Base-by-base conservation (phyloP, 495 filamentous ascomycete species). In the Saxispiralis lemnorum region DNA sequence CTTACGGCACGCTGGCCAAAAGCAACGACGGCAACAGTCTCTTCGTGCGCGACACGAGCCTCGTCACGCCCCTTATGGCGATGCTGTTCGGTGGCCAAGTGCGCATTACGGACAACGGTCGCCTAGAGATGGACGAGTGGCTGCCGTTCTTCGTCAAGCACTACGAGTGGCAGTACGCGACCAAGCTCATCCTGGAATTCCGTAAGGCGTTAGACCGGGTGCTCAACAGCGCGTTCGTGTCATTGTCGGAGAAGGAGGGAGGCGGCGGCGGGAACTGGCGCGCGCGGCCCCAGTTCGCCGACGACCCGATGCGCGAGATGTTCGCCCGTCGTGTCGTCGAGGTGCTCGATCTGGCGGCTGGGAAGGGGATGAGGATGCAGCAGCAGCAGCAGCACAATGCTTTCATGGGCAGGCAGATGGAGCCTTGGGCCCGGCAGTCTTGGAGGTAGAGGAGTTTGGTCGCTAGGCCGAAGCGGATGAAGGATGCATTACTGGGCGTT, bases 81-180 rank as follows among this genome's bases (percentile, higher is more conserved):
- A 51, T 56, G 31, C 55, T 75, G 17, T 73, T 75, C 38, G 71
- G 72, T 21, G 68, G 71, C n/a, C 54, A 48, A 21, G 48, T 71
- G n/a, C 55, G 59, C 14, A 56, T 49, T 13, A 36, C 21, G 14
- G 20, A n/a, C 12, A 18, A 3, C 13, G 43, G 41, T 6, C 18
- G 34, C n/a, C 12, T 75, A 10, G 53, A 60, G 36, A 61, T 73
- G 41, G 68, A 72, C 41, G 56, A 52, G 24, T 75, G 71, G 70
- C 45, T 74, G 28, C 60, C 63, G 2, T 66, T 70, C 30, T 57
- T 42, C 34, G 47, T 63, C 19, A 38, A 51, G 24, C 53, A 47
- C 10, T 35, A 32, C 9, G 58, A 49, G 11, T 31, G 49, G 18
- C 53, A 60, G 32, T 40, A 38, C 33, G 57, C 60, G 17, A 58